Conservation (phyloP, 83 land plant genomes). For the Picea mariana region DNA sequence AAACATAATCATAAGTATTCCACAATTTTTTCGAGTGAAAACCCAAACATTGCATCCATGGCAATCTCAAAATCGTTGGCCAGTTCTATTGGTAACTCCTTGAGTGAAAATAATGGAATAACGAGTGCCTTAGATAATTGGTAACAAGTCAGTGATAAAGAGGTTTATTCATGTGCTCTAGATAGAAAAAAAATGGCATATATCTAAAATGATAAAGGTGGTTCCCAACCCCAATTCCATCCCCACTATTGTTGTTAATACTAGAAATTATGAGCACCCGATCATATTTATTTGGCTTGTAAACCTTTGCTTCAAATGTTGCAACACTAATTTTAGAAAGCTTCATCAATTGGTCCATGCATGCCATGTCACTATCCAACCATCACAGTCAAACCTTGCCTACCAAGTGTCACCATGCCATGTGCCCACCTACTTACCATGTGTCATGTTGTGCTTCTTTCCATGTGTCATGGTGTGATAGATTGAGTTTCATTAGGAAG, state of each 20-base stretch:
- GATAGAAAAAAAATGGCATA: slow-evolving; percentile 77
- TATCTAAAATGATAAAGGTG: slow-evolving; percentile 95
- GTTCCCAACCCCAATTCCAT: slow-evolving; percentile 94
- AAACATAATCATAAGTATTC: slow-evolving; percentile 62
- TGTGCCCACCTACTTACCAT: too few relatives aligned
- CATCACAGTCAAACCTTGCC: too few relatives aligned
- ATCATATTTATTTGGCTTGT: slow-evolving; percentile 46
- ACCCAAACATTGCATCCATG: slow-evolving; percentile 96
- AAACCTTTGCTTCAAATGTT: slow-evolving; percentile 13
- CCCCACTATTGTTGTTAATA: slow-evolving; percentile 97
- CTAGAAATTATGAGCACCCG: slow-evolving; percentile 87
- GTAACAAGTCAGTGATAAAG: slow-evolving; percentile 85
- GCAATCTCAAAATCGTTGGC: slow-evolving; percentile 70
- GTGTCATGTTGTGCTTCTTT: too few relatives aligned
- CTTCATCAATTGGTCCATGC: too few relatives aligned
- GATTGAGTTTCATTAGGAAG: too few relatives aligned
- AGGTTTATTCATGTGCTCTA: slow-evolving; percentile 83
- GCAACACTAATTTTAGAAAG: too few relatives aligned
- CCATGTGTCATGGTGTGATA: too few relatives aligned
- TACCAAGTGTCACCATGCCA: too few relatives aligned
- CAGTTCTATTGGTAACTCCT: slow-evolving; percentile 65
- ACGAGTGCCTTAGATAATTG: slow-evolving; percentile 62
- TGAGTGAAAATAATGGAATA: slow-evolving; percentile 75
- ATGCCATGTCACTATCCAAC: too few relatives aligned
- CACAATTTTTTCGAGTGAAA: slow-evolving; percentile 27